phyloP scores from a whole-genome alignment of 495 filamentous ascomycete genomes.

The Neurospora africana region DNA sequence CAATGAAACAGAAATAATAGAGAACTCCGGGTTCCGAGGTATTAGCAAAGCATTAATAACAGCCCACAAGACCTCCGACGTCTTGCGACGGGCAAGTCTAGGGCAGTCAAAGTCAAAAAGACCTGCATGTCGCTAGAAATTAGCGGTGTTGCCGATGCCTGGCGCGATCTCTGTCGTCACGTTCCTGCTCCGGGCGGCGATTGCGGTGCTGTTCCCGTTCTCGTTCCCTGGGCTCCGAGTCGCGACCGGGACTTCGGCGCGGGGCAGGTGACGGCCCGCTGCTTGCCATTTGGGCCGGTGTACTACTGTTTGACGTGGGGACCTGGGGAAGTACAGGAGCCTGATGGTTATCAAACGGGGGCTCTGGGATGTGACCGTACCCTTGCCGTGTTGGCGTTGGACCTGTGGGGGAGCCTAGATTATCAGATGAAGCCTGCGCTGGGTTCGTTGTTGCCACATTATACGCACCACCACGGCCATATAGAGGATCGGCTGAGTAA shows the following conservation, averaged over 20 bases:
- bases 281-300: constrained; percentile 22
- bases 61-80: constrained; percentile 10
- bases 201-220: constrained; percentile 11
- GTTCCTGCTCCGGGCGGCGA: constrained; percentile 16
- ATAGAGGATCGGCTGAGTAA: constrained; percentile 36
- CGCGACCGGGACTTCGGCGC: constrained; percentile 31
- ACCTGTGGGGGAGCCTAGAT: constrained; percentile 42
- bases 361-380: constrained; percentile 25
- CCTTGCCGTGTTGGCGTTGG: constrained; percentile 24
- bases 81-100: constrained; percentile 4
- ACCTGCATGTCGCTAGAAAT: constrained; percentile 4
- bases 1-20: constrained; percentile 4
- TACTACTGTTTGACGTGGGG: constrained; percentile 12
- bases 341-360: constrained; percentile 19
- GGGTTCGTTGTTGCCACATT: constrained; percentile 17
- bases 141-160: constrained; percentile 20
- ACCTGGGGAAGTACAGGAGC: constrained; percentile 6
- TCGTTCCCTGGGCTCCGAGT: constrained; percentile 29
- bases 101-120: constrained; percentile 2
- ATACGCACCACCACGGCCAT: constrained; percentile 42
- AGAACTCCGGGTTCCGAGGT: constrained; percentile 13
- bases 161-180: constrained; percentile 20
- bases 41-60: constrained; percentile 17
- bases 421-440: constrained; percentile 34
- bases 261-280: constrained; percentile 20